Evolutionary conservation across 2,329 filamentous ascomycete species (phyloP).

Genomic region (Trichoderma endophyticum): DNA sequence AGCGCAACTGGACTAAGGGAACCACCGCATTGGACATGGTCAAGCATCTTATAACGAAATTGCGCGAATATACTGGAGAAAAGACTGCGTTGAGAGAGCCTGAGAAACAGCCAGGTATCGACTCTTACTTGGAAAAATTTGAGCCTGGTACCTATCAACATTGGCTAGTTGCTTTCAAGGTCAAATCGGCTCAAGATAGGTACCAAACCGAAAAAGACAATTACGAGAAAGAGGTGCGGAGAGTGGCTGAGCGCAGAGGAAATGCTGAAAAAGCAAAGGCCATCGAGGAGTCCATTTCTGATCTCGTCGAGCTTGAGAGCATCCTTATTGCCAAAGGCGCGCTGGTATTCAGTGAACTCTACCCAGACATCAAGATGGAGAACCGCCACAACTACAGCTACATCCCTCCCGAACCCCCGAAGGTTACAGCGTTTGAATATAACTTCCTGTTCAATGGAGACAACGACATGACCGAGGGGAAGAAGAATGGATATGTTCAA

Average conservation of each 20-base stretch:
- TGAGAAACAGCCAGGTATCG: constrained; percentile 34
- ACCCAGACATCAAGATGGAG: constrained; percentile 48
- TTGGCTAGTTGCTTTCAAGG: constrained; percentile 47
- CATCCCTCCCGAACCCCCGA: constrained; percentile 14
- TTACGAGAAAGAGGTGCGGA: constrained; percentile 27
- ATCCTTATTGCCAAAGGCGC: constrained; percentile 56
- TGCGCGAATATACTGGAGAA: constrained; percentile 44
- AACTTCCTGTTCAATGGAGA: constrained; percentile 51
- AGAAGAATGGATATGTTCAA: constrained; percentile 57
- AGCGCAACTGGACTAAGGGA: constrained; percentile 36
- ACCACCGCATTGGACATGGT: constrained; percentile 60
- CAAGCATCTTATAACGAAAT: constrained; percentile 45
- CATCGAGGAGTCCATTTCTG: constrained; percentile 47
- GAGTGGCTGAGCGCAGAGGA: constrained; percentile 21
- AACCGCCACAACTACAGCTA: constrained; percentile 8
- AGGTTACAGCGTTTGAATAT: constrained; percentile 43
- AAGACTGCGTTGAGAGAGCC: constrained; percentile 12
- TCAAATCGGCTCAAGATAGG: constrained; percentile 33
- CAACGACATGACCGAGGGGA: constrained; percentile 54
- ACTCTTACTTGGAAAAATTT: constrained; percentile 53
- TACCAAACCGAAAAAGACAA: constrained; percentile 31
- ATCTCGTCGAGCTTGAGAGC: constrained; percentile 55
- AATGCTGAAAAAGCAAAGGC: constrained; percentile 52
- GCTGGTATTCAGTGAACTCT: constrained; percentile 63
- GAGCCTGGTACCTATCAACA: constrained; percentile 57